Evolutionary conservation across 2,329 filamentous ascomycete genomes (phyloP).

Genomic region (Cucurbitaria berberidis): DNA sequence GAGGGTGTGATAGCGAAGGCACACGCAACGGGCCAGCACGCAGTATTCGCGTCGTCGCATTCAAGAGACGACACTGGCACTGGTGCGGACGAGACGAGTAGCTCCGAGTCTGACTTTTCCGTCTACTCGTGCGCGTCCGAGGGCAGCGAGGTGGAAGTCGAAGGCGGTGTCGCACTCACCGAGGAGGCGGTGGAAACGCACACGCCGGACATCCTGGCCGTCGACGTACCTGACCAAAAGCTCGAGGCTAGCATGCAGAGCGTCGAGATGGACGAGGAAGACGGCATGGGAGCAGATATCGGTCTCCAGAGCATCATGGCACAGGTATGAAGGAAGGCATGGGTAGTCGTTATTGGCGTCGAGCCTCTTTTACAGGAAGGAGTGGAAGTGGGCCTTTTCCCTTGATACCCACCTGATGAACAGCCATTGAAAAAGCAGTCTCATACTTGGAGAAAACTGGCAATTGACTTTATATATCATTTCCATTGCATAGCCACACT

Average conservation of each 20-base stretch:
- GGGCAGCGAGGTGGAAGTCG: constrained; percentile 54
- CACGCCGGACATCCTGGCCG: constrained; percentile 42
- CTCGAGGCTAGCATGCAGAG: constrained; percentile 3
- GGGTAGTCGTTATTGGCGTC: neutral
- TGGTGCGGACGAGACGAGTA: constrained; percentile 3
- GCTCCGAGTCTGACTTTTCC: constrained; percentile 26
- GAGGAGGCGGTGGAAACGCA: constrained; percentile 62
- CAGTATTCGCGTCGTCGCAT: neutral
- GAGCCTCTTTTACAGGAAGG: neutral
- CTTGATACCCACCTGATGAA: constrained; percentile 1
- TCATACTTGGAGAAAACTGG: neutral
- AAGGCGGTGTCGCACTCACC: constrained; percentile 61
- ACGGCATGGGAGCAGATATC: constrained; percentile 8
- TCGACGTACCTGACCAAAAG: neutral
- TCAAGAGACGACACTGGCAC: neutral
- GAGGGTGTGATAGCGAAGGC: constrained; percentile 13
- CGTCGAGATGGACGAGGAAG: constrained; percentile 7
- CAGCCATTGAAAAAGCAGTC: neutral
- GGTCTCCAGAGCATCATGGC: constrained; percentile 34
- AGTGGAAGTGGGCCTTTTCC: neutral
- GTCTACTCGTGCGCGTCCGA: constrained; percentile 33
- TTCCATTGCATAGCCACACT: neutral
- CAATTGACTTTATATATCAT: neutral
- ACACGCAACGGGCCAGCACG: neutral
- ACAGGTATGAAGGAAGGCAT: constrained; percentile 24